Percentiles rank a stretch among this genome's conserved stretches.
These are phyloP conservation scores for Candida taoyuanica DNA, from an alignment of 805 yeast genomes.

Conservation along the genomic window DNA sequence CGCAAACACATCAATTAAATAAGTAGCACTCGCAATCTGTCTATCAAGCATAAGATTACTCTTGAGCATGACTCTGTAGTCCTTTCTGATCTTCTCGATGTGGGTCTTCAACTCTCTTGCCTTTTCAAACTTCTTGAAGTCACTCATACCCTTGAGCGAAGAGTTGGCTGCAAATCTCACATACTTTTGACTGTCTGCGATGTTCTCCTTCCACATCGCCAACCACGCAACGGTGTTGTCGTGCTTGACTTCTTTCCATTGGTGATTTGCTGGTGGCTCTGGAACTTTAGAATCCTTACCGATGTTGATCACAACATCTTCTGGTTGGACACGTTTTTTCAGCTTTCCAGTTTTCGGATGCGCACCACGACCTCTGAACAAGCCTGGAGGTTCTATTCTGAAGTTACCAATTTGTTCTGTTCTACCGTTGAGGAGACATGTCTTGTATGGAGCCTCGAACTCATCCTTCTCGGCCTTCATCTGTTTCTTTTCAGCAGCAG, in stretches of 20 bases:
- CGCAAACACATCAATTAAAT: conserved; percentile 87
- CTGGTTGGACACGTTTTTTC: conserved; percentile 83
- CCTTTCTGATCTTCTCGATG: conserved; percentile 67
- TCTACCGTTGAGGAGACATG: conserved; percentile 79
- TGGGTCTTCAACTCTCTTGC: conserved; percentile 79
- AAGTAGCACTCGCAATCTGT: conserved; percentile 91
- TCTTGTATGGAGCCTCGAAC: conserved; percentile 74
- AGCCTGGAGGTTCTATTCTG: conserved; percentile 92
- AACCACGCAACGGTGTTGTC: conserved; percentile 93
- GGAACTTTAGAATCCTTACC: conserved; percentile 73
- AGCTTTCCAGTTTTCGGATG: conserved; percentile 94
- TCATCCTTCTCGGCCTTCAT: conserved; percentile 69
- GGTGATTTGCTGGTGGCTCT: conserved; percentile 77
- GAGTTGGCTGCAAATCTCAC: conserved; percentile 91
- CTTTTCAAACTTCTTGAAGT: conserved; percentile 87
- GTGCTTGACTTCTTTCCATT: conserved; percentile 86
- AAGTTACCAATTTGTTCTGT: conserved; percentile 92
- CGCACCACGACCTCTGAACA: conserved; percentile 94
- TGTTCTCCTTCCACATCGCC: conserved; percentile 96
- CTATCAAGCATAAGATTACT: conserved; percentile 77
- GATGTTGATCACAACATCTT: conserved; percentile 80
- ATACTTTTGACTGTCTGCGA: conserved; percentile 76
- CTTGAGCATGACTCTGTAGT: conserved; percentile 66
- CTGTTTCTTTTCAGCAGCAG: conserved; percentile 70
- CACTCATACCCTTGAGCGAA: conserved; percentile 86